Conservation (phyloP, 805 yeast species). For the Saturnispora besseyi region DNA sequence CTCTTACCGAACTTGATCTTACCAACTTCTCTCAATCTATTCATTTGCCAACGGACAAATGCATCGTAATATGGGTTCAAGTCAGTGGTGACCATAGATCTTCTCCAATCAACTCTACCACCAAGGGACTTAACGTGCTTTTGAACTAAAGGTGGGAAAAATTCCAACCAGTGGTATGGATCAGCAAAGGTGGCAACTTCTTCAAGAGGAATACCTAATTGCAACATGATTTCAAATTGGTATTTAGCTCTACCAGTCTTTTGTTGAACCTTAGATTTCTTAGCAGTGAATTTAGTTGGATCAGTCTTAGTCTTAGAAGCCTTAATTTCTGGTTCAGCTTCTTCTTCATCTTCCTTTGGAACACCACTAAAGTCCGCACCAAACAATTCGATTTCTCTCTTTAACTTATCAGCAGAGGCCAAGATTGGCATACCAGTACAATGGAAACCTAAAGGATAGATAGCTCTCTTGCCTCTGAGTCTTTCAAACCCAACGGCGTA, state of each 20-base stretch:
- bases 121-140: conserved; percentile 75
- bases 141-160: conserved; percentile 86
- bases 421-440: conserved; percentile 99
- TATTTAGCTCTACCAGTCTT: conserved; percentile 90
- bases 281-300: conserved; percentile 83
- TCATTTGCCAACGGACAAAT: conserved; percentile 95
- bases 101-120: conserved; percentile 96
- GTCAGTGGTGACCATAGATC: conserved; percentile 92
- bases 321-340: conserved; percentile 22
- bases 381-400: conserved; percentile 85
- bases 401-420: conserved; percentile 91
- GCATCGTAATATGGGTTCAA: conserved; percentile 92
- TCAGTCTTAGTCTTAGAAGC: conserved; percentile 37
- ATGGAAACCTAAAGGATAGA: conserved; percentile 96
- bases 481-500: conserved; percentile 90
- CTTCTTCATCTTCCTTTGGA: conserved; percentile 47
- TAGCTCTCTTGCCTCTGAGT: conserved; percentile 85
- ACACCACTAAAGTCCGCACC: conserved; percentile 70
- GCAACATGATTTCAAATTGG: conserved; percentile 95
- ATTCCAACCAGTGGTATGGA: conserved; percentile 81
- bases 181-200: conserved; percentile 87
- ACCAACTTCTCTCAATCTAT: conserved; percentile 70
- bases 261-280: conserved; percentile 88
- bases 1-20: conserved; percentile 97
- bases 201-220: conserved; percentile 76